Evolutionary conservation across 2,329 filamentous ascomycete genomes (phyloP), one percentile per base, ranked within the genome.

Genomic region (Esteya vermicola): DNA sequence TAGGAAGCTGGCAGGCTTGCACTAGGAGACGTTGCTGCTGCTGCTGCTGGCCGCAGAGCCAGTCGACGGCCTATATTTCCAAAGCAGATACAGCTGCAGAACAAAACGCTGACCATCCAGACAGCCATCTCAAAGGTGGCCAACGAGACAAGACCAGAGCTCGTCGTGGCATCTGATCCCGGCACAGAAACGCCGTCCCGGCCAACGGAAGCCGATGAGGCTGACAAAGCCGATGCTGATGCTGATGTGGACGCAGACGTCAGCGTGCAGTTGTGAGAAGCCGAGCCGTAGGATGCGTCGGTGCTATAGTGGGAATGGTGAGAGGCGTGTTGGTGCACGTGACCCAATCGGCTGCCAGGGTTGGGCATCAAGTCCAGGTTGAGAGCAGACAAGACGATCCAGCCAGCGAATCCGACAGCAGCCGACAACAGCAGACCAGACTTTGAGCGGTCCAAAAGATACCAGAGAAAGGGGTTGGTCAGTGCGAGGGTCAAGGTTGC

Each of bases 11-110:
- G 8, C 13, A 16, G 14, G 14, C 13, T 22, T 16, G 14, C 21
- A 22, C 7, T 18, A 32, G 30, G 7, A 18, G n/a, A 18, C n/a
- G 30, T 32, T 10, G 20, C 16, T n/a, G 23, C 14, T 18, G 34
- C 20, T n/a, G 33, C 22, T 5, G 22, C 18, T 7, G 44, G 38
- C 16, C 37, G 41, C 47, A 75, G 60, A n/a, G 79, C 78, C 47
- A 96, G 61, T 45, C 84, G 70, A 46, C 91, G 70, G 12, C 91
- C 91, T 53, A 98, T 85, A 54, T 94, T 96, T 10, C 91, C 91
- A 65, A 98, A 95, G 60, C 88, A 95, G 9, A 96, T 75, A 50
- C 85, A 86, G 53, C 85, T 93, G 60, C 91, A 95, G 56, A 95
- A 98, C 38, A 98, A 62, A 21, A 96, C 86, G 53, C 85, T 94